phyloP scores from a whole-genome alignment of 345 rosid species.

The Heritiera fomes region DNA sequence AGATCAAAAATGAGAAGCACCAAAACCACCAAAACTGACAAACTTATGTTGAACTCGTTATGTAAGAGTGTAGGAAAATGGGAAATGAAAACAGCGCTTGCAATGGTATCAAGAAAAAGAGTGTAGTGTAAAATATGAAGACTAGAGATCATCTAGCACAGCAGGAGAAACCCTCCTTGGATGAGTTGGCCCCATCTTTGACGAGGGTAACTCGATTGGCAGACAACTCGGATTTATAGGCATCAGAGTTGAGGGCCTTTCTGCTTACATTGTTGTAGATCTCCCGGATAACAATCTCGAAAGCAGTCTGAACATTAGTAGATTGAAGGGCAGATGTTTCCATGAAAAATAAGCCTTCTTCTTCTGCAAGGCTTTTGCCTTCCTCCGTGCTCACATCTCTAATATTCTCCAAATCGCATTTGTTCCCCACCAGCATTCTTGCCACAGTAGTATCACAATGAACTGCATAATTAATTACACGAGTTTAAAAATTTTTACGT shows the following conservation, averaged over 20 bases:
- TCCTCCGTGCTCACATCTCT: conserved; percentile 74
- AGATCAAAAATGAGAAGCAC: not conserved
- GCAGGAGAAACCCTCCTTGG: conserved; percentile 45
- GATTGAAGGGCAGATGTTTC: conserved; percentile 92
- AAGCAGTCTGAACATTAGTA: conserved; percentile 82
- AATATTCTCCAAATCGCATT: conserved; percentile 77
- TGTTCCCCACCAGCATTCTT: conserved; percentile 93
- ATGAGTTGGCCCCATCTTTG: conserved; percentile 37
- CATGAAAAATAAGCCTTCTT: conserved; percentile 83
- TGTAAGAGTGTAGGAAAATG: not conserved
- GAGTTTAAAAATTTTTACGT: not conserved
- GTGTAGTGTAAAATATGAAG: not conserved
- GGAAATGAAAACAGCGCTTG: not conserved
- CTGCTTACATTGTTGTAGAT: conserved; percentile 72
- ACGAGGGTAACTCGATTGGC: conserved; percentile 65
- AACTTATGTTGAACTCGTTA: not conserved
- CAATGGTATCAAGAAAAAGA: not conserved
- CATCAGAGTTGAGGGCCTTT: conserved; percentile 59
- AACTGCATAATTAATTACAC: conserved; percentile 40
- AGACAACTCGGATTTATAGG: conserved; percentile 56
- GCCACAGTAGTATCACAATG: conserved; percentile 78
- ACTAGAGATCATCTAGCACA: conserved; percentile 38
- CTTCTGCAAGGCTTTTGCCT: conserved; percentile 77
- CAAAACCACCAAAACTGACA: conserved; percentile 18
- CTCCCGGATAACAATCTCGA: conserved; percentile 83